These are phyloP conservation scores for Mucor plumbeus DNA, from an alignment of 371 early-diverging fungal species.

Conservation along the genomic window DNA sequence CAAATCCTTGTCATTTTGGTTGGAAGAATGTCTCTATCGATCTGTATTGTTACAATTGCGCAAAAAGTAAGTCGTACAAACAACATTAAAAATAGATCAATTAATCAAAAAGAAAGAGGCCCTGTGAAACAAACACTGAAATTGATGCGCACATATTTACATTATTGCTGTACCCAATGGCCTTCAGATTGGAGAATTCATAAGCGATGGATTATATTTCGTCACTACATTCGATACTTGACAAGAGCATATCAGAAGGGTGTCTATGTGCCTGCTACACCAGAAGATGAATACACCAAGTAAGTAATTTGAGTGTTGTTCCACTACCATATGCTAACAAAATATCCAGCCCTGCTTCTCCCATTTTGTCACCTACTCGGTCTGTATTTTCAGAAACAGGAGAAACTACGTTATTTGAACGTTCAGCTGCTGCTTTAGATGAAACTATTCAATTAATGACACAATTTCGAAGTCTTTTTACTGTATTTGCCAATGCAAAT, in stretches of 20 bases:
- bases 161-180: constrained; percentile 42
- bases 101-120: constrained; percentile 12
- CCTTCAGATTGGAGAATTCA: constrained; percentile 47
- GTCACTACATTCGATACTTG: constrained; percentile 46
- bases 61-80: constrained; percentile 44
- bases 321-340: too few relatives aligned
- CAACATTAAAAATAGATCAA: not conserved
- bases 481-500: not conserved
- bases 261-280: constrained; percentile 33
- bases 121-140: constrained; percentile 34
- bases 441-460: constrained; percentile 25
- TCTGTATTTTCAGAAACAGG: constrained; percentile 17
- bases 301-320: not conserved
- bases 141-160: constrained; percentile 39
- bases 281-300: constrained; percentile 20
- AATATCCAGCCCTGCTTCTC: constrained; percentile 1
- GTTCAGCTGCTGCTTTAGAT: constrained; percentile 15
- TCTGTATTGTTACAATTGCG: constrained; percentile 60
- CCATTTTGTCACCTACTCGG: constrained; percentile 7
- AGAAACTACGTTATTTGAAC: constrained; percentile 10
- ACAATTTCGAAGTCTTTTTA: constrained; percentile 18
- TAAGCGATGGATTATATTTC: constrained; percentile 55
- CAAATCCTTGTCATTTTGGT: constrained; percentile 66
- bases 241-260: constrained; percentile 36
- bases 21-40: constrained; percentile 73